Percentiles rank a stretch among this genome's conserved stretches.
phyloP scores from a whole-genome alignment of 257 asterid species.

The Lycium ferocissimum region DNA sequence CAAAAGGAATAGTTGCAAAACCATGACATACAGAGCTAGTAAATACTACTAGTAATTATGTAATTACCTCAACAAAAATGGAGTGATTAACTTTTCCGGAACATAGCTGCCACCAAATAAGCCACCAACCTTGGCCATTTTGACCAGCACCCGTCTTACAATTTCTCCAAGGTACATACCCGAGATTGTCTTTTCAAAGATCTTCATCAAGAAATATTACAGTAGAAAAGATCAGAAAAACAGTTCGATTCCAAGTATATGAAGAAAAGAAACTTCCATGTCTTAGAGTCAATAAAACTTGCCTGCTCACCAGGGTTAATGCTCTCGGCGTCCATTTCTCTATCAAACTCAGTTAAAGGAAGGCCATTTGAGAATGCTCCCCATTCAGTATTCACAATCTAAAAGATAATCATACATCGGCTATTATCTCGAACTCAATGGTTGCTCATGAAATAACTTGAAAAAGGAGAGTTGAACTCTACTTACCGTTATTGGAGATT shows the following conservation, averaged over 20 bases:
- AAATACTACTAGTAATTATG: neutral
- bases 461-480: slow-evolving; percentile 2
- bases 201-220: slow-evolving; percentile 46
- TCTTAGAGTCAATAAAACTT: slow-evolving; percentile 17
- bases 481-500: slow-evolving; percentile 54
- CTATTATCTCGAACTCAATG: neutral
- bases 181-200: slow-evolving; percentile 80
- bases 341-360: slow-evolving; percentile 73
- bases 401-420: slow-evolving; percentile 7
- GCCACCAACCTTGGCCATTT: slow-evolving; percentile 62
- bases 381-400: slow-evolving; percentile 84
- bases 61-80: slow-evolving; percentile 62
- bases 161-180: slow-evolving; percentile 93
- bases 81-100: slow-evolving; percentile 59
- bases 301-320: slow-evolving; percentile 89
- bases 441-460: neutral
- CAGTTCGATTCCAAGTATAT: neutral
- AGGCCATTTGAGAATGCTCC: slow-evolving; percentile 81
- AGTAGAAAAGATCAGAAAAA: neutral
- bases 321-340: slow-evolving; percentile 77
- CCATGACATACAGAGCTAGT: neutral
- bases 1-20: neutral
- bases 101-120: slow-evolving; percentile 65
- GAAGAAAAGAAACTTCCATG: neutral
- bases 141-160: slow-evolving; percentile 66